These are phyloP conservation scores for Closterium sp. DNA, from an alignment of 139 green algal genomes.

Conservation along the genomic window DNA sequence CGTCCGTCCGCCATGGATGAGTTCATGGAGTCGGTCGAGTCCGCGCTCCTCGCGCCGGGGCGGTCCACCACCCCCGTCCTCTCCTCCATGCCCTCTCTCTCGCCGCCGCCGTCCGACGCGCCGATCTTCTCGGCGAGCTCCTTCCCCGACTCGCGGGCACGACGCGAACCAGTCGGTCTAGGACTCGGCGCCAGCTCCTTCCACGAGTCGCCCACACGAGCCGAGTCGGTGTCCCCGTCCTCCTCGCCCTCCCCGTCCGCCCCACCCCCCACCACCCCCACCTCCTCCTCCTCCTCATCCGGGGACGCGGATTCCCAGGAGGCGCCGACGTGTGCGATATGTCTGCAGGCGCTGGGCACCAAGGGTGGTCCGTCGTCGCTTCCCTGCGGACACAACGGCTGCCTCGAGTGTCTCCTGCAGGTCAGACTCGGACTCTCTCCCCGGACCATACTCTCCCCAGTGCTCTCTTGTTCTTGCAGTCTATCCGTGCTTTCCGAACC, in stretches of 20 bases:
- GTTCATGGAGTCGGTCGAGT: background rate
- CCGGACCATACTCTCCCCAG: no score
- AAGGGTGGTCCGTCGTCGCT: conserved; percentile 34
- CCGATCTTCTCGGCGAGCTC: background rate
- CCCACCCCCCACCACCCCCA: background rate
- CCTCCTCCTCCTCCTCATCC: background rate
- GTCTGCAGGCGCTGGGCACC: conserved; percentile 22
- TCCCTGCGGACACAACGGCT: conserved; percentile 42
- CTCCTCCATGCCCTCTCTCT: background rate
- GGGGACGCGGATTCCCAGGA: background rate
- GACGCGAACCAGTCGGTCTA: background rate
- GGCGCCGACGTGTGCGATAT: background rate
- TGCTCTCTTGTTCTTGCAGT: background rate
- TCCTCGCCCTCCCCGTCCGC: background rate
- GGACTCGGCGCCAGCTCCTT: background rate
- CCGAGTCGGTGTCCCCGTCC: background rate
- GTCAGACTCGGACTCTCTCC: background rate
- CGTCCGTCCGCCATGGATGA: background rate
- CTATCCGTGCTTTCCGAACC: no score
- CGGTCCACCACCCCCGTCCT: background rate
- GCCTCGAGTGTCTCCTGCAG: conserved; percentile 34
- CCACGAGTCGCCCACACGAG: background rate
- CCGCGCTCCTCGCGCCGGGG: background rate
- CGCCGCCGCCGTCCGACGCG: background rate
- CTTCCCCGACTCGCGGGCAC: background rate